Percentiles rank a stretch among this genome's conserved stretches.
phyloP scores from a whole-genome alignment of 352 stramenopile genomes.

The Phytophthora kernoviae region DNA sequence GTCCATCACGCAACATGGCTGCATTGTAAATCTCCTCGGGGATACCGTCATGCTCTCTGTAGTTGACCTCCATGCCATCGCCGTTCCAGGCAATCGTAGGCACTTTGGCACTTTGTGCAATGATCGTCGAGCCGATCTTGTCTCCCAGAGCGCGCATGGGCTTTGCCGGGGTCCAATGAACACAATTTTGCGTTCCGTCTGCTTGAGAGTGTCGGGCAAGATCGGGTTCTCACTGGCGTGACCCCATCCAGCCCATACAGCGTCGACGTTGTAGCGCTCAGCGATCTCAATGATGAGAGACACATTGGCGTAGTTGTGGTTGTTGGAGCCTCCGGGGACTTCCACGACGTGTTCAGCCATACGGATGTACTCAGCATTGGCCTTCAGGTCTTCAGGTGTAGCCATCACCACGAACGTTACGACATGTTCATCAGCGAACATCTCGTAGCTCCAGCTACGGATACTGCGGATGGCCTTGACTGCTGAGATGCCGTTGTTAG shows the following conservation, averaged over 20 bases:
- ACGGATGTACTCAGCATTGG: conserved; percentile 99
- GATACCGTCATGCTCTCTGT: conserved; percentile 87
- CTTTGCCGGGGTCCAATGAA: conserved; percentile 98
- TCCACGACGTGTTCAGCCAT: conserved; percentile 99
- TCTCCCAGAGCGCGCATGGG: conserved; percentile 99
- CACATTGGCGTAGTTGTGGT: conserved; percentile 99
- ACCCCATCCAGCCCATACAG: conserved; percentile 99
- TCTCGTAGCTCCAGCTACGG: conserved; percentile 98
- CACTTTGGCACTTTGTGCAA: conserved; percentile 98
- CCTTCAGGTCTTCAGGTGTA: conserved; percentile 98
- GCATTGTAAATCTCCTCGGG: conserved; percentile 94
- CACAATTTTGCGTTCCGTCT: conserved; percentile 93
- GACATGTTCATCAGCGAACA: conserved; percentile 94
- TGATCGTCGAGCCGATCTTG: conserved; percentile 99
- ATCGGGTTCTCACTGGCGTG: conserved; percentile 99
- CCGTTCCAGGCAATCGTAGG: conserved; percentile 99
- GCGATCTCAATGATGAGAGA: conserved; percentile 98
- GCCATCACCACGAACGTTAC: conserved; percentile 99
- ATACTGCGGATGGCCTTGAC: conserved; percentile 99
- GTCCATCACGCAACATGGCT: conserved; percentile 92
- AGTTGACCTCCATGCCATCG: conserved; percentile 93
- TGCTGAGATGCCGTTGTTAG: conserved; percentile 99
- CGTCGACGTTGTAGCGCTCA: conserved; percentile 95
- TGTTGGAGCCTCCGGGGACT: conserved; percentile 99
- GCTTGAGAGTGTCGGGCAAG: conserved; percentile 94